phyloP scores from a whole-genome alignment of 2,329 filamentous ascomycete genomes.

The Cladorrhinum sp. region DNA sequence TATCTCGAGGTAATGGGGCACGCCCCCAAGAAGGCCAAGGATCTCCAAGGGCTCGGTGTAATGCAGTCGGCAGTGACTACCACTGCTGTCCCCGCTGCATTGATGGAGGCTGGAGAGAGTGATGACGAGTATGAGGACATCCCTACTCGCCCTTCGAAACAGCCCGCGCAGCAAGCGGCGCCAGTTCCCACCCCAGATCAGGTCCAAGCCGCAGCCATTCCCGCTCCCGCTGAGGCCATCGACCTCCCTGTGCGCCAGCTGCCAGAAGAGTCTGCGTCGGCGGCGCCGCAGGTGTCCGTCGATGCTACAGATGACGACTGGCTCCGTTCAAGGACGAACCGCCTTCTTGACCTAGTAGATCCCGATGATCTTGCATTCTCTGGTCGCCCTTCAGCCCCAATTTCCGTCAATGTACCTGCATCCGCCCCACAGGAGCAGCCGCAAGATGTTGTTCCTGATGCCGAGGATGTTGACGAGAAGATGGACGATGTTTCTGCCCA shows the following conservation, averaged over 20 bases:
- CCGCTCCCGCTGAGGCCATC: slow-evolving; percentile 14
- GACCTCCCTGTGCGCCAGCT: slow-evolving; percentile 14
- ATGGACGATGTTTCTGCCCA: slow-evolving; percentile 30
- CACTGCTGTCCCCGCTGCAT: slow-evolving; percentile 17
- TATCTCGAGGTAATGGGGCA: slow-evolving; percentile 77
- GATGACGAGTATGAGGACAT: slow-evolving; percentile 74
- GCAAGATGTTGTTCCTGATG: slow-evolving; percentile 14
- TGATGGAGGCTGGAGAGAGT: slow-evolving; percentile 52
- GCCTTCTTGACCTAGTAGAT: slow-evolving; percentile 79
- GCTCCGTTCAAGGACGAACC: slow-evolving; percentile 84
- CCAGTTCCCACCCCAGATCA: not conserved
- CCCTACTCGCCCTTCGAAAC: slow-evolving; percentile 50
- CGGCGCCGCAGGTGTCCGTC: slow-evolving; percentile 15
- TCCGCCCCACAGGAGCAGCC: slow-evolving; percentile 26
- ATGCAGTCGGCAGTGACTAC: slow-evolving; percentile 5
- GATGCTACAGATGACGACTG: slow-evolving; percentile 79
- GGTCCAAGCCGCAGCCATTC: slow-evolving; percentile 11
- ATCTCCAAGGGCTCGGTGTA: slow-evolving; percentile 27
- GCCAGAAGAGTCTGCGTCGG: slow-evolving; percentile 16
- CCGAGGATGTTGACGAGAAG: slow-evolving; percentile 2
- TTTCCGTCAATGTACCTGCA: slow-evolving; percentile 17
- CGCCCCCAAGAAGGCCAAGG: slow-evolving; percentile 62
- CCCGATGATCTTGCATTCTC: slow-evolving; percentile 54
- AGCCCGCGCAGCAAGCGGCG: slow-evolving; percentile 38
- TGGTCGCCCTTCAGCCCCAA: slow-evolving; percentile 24